phyloP scores from a whole-genome alignment of 1,139 yeast species.

The Pichia inconspicua region DNA sequence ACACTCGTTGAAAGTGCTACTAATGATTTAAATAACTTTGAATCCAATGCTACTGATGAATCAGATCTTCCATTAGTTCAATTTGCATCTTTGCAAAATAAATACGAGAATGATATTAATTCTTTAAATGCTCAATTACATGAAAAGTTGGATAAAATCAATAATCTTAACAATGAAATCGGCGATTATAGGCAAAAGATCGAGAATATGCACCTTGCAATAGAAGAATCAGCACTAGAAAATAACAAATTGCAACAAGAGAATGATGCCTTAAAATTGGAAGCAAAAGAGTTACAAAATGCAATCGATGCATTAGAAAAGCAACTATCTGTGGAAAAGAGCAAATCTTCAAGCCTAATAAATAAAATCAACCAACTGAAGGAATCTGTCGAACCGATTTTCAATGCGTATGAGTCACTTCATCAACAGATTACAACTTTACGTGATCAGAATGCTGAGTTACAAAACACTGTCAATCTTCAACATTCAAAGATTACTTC shows the following conservation, averaged over 20 bases:
- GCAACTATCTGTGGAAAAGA: constrained; percentile 3
- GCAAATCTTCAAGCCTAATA: neutral
- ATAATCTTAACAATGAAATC: constrained; percentile 7
- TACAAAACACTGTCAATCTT: constrained; percentile 1
- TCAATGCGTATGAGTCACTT: neutral
- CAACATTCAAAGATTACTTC: constrained; percentile 23
- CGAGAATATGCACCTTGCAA: constrained; percentile 8
- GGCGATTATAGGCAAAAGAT: constrained; percentile 6
- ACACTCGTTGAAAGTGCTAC: neutral
- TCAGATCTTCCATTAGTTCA: neutral
- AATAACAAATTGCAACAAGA: neutral
- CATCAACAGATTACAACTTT: neutral
- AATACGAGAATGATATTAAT: constrained; percentile 5
- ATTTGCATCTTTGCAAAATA: constrained; percentile 7
- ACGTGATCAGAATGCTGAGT: constrained; percentile 2
- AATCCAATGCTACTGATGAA: neutral
- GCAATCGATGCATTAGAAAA: neutral
- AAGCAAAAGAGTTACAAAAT: constrained; percentile 1
- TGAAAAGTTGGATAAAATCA: neutral
- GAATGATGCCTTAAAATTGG: constrained; percentile 1
- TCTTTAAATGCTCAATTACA: neutral
- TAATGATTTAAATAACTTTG: neutral
- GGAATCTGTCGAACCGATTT: constrained; percentile 4
- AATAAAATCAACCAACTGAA: constrained; percentile 6
- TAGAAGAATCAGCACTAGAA: constrained; percentile 3